Evolutionary conservation across 2,329 filamentous ascomycete genomes (phyloP), one percentile per base, ranked within the genome.

Genomic region (Daldinia eschscholtzii): DNA sequence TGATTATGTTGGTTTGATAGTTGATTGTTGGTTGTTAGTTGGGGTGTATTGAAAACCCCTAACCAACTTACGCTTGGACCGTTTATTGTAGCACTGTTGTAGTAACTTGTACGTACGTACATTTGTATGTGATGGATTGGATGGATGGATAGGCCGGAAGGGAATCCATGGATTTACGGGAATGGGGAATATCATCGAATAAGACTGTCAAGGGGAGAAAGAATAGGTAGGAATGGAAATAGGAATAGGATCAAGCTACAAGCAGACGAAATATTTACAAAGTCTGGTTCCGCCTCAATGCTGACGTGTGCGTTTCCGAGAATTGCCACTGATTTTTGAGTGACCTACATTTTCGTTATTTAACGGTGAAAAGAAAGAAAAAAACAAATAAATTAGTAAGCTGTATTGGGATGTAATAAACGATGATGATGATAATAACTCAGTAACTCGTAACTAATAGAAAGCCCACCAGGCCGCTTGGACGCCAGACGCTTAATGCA

Each of bases 401-500:
- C 41, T 50, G 48, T 44, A 64, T 70, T 59, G 26, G 28, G 42
- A 64, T 12, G 56, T 55, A 42, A 35, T 35, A 35, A 10, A 35
- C 9, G 7, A 35, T 35, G 7, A 35, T 9, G 7, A 63, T 50
- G 37, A 64, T 57, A 44, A 23, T 23, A 23, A 23, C 65, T 48
- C 55, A 9, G 50, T 52, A 68, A 64, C 52, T 64, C 65, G 33
- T 65, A 56, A 52, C 53, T 65, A 67, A 67, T 50, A 23, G 58
- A 65, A 35, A 35, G 7, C 9, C 37, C 18, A 63, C 37, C 18
- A 63, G 56, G 56, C 67, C 64, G 61, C 61, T 65, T 67, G 48
- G 64, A 74, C 73, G 72, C 73, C 73, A 60, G 66, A 73, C 73
- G 73, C 73, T 75, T 52, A 60, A 75, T 75, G 73, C 73, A 72